Evolutionary conservation across 192 early-diverging fungal genomes (phyloP).

Genomic region (Pilaira anomala): DNA sequence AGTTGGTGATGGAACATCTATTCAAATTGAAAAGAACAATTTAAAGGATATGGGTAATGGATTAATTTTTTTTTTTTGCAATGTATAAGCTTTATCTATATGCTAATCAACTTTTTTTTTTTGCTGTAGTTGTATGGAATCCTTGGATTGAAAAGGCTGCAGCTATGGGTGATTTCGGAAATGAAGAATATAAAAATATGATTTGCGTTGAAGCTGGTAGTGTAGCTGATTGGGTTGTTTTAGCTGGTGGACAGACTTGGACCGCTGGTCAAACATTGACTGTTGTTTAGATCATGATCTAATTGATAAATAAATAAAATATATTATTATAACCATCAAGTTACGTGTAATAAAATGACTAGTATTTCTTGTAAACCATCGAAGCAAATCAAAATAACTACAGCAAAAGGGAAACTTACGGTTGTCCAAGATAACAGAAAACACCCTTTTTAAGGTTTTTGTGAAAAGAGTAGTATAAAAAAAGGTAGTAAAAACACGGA

Average conservation of each 20-base stretch:
- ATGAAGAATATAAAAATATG: conserved; percentile 84
- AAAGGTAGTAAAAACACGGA: too few relatives aligned
- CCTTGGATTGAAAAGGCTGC: conserved; percentile 90
- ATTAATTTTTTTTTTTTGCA: not conserved
- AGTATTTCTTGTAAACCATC: too few relatives aligned
- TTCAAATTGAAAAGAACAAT: conserved; percentile 31
- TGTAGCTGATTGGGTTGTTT: conserved; percentile 62
- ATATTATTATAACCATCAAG: too few relatives aligned
- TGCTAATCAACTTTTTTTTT: not conserved
- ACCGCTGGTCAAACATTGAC: conserved; percentile 61
- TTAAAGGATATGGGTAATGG: conserved; percentile 43
- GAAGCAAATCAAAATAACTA: too few relatives aligned
- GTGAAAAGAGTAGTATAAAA: too few relatives aligned
- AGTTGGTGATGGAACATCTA: conserved; percentile 11
- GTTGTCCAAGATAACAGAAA: too few relatives aligned
- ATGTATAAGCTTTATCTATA: not conserved
- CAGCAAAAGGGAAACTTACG: too few relatives aligned
- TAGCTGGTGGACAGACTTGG: conserved; percentile 67
- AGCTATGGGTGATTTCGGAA: conserved; percentile 87
- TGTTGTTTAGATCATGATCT: conserved; percentile 16
- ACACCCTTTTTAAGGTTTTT: too few relatives aligned
- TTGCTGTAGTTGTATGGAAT: conserved; percentile 84
- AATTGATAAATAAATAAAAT: too few relatives aligned
- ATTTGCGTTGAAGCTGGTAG: conserved; percentile 87
- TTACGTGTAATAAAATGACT: too few relatives aligned